phyloP scores from a whole-genome alignment of 1,284 basidiomycete species.

The Cryptococcus sp. region DNA sequence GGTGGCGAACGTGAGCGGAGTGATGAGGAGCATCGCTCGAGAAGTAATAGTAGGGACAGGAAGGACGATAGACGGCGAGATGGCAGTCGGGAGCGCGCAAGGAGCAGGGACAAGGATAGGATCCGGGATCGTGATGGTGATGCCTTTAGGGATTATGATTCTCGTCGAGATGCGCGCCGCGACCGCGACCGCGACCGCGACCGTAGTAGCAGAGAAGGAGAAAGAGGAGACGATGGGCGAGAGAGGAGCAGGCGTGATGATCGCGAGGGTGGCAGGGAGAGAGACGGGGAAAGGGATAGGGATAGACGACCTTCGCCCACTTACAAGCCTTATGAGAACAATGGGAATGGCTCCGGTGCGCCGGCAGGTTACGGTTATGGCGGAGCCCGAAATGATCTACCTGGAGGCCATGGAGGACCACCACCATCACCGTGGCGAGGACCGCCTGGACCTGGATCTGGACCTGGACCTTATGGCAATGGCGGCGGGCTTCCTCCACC shows the following conservation, averaged over 20 bases:
- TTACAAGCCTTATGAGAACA: constrained; percentile 10
- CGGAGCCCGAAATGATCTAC: constrained; percentile 12
- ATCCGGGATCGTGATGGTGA: constrained; percentile 1
- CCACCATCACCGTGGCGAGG: constrained; percentile 9
- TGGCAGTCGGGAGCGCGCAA: constrained; percentile 6
- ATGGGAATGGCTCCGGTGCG: neutral
- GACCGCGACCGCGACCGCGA: constrained; percentile 11
- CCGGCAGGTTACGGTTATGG: constrained; percentile 16
- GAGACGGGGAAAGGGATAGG: neutral
- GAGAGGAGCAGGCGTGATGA: constrained; percentile 9
- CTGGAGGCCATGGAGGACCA: constrained; percentile 10
- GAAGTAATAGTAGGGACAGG: neutral
- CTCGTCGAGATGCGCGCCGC: neutral
- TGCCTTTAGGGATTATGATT: too few species aligned
- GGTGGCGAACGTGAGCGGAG: neutral
- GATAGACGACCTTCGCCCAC: constrained; percentile 11
- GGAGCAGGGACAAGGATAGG: constrained; percentile 9
- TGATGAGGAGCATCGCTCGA: too few species aligned
- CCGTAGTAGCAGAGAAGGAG: constrained; percentile 7
- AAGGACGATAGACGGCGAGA: constrained; percentile 12
- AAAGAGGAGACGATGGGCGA: constrained; percentile 9
- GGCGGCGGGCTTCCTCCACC: constrained; percentile 15
- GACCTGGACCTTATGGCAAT: constrained; percentile 1
- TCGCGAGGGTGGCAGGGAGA: neutral
- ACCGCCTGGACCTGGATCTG: neutral